Evolutionary conservation across 768 basidiomycete species (phyloP).

Genomic region (Mycena chlorophos): DNA sequence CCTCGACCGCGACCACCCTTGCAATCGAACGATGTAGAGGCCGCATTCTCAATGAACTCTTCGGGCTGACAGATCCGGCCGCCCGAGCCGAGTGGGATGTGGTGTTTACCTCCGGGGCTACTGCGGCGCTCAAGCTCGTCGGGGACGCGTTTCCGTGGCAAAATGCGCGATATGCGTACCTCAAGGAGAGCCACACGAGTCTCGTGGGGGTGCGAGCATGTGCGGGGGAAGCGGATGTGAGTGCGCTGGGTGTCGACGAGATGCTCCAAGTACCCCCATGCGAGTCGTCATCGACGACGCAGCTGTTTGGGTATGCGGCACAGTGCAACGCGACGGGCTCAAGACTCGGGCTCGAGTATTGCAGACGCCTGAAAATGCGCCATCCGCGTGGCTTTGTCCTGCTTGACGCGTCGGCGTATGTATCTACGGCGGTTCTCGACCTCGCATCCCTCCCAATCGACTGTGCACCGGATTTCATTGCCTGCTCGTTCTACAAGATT

Average conservation of each 20-base stretch:
- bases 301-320: conserved; percentile 17
- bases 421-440: conserved; percentile 51
- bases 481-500: conserved; percentile 61
- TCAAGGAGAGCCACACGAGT: conserved; percentile 57
- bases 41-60: conserved; percentile 17
- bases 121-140: conserved; percentile 54
- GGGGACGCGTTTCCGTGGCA: conserved; percentile 56
- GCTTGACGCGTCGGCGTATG: conserved; percentile 58
- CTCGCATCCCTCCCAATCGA: conserved; percentile 29
- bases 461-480: conserved; percentile 54
- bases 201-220: conserved; percentile 57
- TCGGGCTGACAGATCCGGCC: conserved; percentile 10
- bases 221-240: conserved; percentile 42
- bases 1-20: conserved; percentile 16
- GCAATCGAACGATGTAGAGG: conserved; percentile 19
- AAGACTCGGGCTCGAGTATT: conserved; percentile 17
- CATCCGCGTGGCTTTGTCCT: conserved; percentile 24
- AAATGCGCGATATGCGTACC: conserved; percentile 40
- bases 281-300: conserved; percentile 26
- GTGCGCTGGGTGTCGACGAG: conserved; percentile 45
- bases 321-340: conserved; percentile 23
- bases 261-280: conserved; percentile 43
- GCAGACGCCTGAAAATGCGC: conserved; percentile 8
- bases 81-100: conserved; percentile 56
- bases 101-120: conserved; percentile 58